Evolutionary conservation across 1,284 basidiomycete genomes (phyloP).

Genomic region (Taiwanofungus camphoratus): DNA sequence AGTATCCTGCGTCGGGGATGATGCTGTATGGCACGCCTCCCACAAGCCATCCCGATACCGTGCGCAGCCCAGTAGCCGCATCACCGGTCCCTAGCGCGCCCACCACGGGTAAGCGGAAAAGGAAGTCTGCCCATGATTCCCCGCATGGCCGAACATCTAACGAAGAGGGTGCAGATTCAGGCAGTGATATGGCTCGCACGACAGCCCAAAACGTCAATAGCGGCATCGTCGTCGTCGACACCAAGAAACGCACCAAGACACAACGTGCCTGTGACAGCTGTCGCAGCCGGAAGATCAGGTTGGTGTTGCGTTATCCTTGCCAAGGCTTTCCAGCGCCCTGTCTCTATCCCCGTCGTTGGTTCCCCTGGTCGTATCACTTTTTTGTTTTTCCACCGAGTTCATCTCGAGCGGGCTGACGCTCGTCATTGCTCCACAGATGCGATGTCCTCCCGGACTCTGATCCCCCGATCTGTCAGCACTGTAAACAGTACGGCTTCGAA

Average conservation of each 20-base stretch:
- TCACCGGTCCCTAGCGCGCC: conserved; percentile 20
- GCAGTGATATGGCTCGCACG: conserved; percentile 38
- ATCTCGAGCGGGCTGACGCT: conserved; percentile 23
- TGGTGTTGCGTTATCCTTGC: conserved; percentile 18
- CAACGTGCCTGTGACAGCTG: conserved; percentile 89
- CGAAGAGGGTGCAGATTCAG: conserved; percentile 50
- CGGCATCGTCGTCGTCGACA: conserved; percentile 38
- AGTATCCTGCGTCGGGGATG: conserved; percentile 51
- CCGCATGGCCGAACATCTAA: conserved; percentile 45
- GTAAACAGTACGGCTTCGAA: conserved; percentile 85
- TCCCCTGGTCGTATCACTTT: conserved; percentile 7
- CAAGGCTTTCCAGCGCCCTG: conserved; percentile 25
- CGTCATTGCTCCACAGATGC: conserved; percentile 44
- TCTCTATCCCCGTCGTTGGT: conserved; percentile 16
- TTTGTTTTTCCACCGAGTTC: conserved; percentile 14
- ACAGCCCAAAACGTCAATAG: conserved; percentile 24
- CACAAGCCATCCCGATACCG: conserved; percentile 28
- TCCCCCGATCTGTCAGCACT: conserved; percentile 78
- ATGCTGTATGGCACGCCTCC: conserved; percentile 52
- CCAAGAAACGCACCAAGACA: conserved; percentile 87
- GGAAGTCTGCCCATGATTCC: conserved; percentile 42
- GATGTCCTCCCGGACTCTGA: conserved; percentile 72
- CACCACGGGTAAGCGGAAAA: conserved; percentile 57
- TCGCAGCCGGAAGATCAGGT: conserved; percentile 89
- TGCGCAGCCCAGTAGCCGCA: conserved; percentile 15